Percentiles rank a stretch among this genome's conserved stretches.
Conservation (phyloP, 2,329 filamentous ascomycete species). For the Endoconidiophora polonica region DNA sequence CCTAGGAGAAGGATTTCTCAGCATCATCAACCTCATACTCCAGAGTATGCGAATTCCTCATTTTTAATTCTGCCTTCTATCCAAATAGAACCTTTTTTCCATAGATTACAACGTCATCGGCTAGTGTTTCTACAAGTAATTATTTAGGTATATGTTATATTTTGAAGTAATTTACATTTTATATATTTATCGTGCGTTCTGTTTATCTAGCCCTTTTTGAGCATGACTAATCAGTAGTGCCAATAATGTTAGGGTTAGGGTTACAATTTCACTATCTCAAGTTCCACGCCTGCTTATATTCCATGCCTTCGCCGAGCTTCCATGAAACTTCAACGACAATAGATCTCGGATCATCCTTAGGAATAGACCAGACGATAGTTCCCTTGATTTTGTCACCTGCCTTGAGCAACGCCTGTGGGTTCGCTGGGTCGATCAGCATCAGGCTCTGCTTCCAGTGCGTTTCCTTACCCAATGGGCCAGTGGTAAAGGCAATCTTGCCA, state of each 20-base stretch:
- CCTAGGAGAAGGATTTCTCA: constrained; percentile 77
- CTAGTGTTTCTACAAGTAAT: too few species aligned
- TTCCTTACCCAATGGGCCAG: constrained; percentile 55
- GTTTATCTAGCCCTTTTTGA: not conserved
- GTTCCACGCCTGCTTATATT: constrained; percentile 33
- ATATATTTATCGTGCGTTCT: not conserved
- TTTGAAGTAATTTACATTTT: not conserved
- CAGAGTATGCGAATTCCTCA: constrained; percentile 65
- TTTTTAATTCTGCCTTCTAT: constrained; percentile 26
- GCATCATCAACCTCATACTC: constrained; percentile 74
- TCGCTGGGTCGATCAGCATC: constrained; percentile 47
- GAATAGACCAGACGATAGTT: constrained; percentile 52
- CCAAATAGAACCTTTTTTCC: too few species aligned
- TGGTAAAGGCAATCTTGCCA: constrained; percentile 70
- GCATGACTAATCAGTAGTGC: not conserved
- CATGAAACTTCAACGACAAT: constrained; percentile 49
- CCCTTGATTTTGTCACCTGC: constrained; percentile 45
- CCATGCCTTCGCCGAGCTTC: constrained; percentile 28
- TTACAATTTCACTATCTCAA: constrained; percentile 16
- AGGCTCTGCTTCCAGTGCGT: constrained; percentile 90
- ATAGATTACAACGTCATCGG: too few species aligned
- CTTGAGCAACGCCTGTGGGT: constrained; percentile 29
- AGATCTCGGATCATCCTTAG: constrained; percentile 51
- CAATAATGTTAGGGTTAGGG: not conserved
- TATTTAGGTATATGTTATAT: not conserved